Conservation (phyloP, 1,284 basidiomycete genomes). For the Meripilus lineatus region DNA sequence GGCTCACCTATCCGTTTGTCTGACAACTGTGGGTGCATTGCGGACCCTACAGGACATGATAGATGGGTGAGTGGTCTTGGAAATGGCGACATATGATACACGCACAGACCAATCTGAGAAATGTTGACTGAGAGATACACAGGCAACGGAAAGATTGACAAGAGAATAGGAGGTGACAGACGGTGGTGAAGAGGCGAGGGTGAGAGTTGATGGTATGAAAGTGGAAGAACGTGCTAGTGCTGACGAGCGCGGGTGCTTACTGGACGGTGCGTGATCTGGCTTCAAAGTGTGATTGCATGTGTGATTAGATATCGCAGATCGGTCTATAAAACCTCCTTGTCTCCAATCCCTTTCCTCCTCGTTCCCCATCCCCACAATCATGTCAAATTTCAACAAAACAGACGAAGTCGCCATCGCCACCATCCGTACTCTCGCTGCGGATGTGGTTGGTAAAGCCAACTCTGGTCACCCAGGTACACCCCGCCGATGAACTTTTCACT, state of each 20-base stretch:
- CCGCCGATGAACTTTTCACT: too few species aligned
- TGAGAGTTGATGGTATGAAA: not conserved
- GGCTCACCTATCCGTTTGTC: conserved; percentile 60
- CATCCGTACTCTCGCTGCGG: conserved; percentile 68
- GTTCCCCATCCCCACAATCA: conserved; percentile 24
- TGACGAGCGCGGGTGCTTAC: too few species aligned
- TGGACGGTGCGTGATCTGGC: too few species aligned
- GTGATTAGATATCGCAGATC: conserved; percentile 1
- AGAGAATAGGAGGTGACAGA: too few species aligned
- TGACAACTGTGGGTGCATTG: conserved; percentile 68
- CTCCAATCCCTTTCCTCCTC: conserved; percentile 14
- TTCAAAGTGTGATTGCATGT: too few species aligned
- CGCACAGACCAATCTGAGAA: not conserved
- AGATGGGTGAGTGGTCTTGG: conserved; percentile 12
- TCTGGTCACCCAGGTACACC: conserved; percentile 82
- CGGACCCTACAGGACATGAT: conserved; percentile 10
- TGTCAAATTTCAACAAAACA: conserved; percentile 40
- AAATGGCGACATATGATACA: conserved; percentile 6
- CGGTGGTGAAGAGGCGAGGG: not conserved
- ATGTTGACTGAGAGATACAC: conserved; percentile 5
- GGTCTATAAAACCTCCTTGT: conserved; percentile 20
- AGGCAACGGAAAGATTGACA: too few species aligned
- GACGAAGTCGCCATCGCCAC: conserved; percentile 64
- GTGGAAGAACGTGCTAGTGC: not conserved
- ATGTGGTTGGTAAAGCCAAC: conserved; percentile 79